Conservation (phyloP, 345 rosid genomes). For the Gossypium arboreum region DNA sequence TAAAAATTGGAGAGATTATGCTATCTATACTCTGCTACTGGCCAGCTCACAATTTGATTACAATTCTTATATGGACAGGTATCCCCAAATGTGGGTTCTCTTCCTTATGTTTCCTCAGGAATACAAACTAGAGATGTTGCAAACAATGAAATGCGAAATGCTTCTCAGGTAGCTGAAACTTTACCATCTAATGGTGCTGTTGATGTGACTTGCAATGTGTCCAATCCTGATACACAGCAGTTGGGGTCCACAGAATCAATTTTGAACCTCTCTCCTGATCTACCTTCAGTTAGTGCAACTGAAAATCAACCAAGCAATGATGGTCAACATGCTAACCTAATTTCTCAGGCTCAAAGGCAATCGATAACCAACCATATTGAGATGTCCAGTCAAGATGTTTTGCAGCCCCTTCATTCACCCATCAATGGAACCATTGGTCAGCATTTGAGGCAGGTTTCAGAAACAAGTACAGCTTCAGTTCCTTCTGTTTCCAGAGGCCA, state of each 20-base stretch:
- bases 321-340: neutral
- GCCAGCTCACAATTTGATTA: neutral
- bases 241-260: neutral
- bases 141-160: slow-evolving; percentile 20
- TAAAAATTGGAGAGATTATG: neutral
- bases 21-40: neutral
- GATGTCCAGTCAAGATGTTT: slow-evolving; percentile 16
- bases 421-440: slow-evolving; percentile 9
- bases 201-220: slow-evolving; percentile 20
- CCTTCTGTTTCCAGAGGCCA: slow-evolving; percentile 20
- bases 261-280: neutral
- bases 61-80: slow-evolving; percentile 24
- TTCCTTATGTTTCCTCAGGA: slow-evolving; percentile 25
- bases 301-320: slow-evolving; percentile 24
- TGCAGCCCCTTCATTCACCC: slow-evolving; percentile 18
- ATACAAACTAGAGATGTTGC: slow-evolving; percentile 28
- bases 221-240: slow-evolving; percentile 2
- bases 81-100: slow-evolving; percentile 23
- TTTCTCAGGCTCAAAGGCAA: slow-evolving; percentile 16
- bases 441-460: slow-evolving; percentile 16
- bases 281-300: slow-evolving; percentile 21
- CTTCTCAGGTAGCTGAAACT: slow-evolving; percentile 23
- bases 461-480: slow-evolving; percentile 19
- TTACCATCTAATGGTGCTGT: slow-evolving; percentile 16
- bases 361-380: slow-evolving; percentile 15